phyloP scores from a whole-genome alignment of 2,329 filamentous ascomycete species.

The Gaeumannomyces sp. region DNA sequence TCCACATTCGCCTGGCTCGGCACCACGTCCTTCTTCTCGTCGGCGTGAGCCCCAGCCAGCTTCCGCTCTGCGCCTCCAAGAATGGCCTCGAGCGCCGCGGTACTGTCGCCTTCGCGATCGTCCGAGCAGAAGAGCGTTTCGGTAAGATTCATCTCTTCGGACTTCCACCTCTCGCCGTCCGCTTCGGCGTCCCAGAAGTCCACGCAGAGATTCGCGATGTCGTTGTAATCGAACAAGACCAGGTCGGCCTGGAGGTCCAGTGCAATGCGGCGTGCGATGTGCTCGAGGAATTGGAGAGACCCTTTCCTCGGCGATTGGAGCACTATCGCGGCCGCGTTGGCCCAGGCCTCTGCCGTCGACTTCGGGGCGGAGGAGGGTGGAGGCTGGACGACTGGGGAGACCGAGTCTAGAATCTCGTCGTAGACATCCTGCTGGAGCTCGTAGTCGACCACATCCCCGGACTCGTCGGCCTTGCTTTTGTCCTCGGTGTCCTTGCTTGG shows the following conservation, averaged over 20 bases:
- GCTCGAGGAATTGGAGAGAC: constrained; percentile 1
- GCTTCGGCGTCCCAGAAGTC: constrained; percentile 1
- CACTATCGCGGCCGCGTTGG: background rate
- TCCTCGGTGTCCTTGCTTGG: background rate
- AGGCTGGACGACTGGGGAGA: background rate
- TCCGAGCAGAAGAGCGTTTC: background rate
- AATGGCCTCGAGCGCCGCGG: background rate
- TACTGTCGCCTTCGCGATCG: background rate
- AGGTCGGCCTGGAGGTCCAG: background rate
- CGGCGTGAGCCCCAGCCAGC: background rate
- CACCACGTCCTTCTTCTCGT: too few relatives aligned
- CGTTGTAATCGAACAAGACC: background rate
- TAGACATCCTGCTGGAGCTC: background rate
- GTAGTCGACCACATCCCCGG: background rate
- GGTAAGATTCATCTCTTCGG: background rate
- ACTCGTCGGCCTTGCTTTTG: background rate
- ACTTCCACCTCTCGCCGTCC: background rate
- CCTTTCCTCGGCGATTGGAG: constrained; percentile 6
- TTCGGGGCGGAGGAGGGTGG: too few relatives aligned
- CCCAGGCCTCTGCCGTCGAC: background rate
- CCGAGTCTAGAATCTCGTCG: background rate
- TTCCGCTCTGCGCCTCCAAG: background rate
- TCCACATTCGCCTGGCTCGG: too few relatives aligned
- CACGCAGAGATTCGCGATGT: background rate
- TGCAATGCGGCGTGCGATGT: background rate